phyloP scores from a whole-genome alignment of 2,329 filamentous ascomycete species.

The Paecilomyces sp. region DNA sequence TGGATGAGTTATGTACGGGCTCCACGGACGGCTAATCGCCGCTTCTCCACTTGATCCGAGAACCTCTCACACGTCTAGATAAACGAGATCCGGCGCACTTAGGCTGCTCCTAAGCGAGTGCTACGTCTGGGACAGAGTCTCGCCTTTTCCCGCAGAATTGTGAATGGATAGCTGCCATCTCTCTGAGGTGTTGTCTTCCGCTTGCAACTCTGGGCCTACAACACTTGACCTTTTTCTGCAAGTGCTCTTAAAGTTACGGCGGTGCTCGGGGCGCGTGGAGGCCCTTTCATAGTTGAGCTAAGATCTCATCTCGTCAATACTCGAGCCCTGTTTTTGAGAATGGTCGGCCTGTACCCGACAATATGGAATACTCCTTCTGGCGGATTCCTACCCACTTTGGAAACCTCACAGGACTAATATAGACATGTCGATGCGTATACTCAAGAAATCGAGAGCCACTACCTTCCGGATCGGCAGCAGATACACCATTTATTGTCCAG shows the following conservation, averaged over 20 bases:
- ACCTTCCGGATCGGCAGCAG: too few relatives aligned
- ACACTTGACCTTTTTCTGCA: not conserved
- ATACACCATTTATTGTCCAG: too few relatives aligned
- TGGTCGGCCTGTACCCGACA: not conserved
- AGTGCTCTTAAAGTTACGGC: not conserved
- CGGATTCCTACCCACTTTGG: too few relatives aligned
- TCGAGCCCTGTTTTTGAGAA: not conserved
- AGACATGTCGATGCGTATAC: too few relatives aligned
- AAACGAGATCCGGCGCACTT: not conserved
- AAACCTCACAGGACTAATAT: too few relatives aligned
- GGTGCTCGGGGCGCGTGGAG: not conserved
- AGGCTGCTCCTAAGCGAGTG: not conserved
- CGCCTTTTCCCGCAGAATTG: not conserved
- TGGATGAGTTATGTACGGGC: not conserved
- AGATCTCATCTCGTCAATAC: not conserved
- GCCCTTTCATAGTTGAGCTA: not conserved
- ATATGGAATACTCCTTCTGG: too few relatives aligned
- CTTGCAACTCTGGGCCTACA: not conserved
- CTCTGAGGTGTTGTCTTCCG: not conserved
- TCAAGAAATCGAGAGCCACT: too few relatives aligned
- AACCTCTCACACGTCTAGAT: not conserved
- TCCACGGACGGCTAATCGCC: not conserved
- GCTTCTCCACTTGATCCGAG: not conserved
- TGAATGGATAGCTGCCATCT: not conserved
- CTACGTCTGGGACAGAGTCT: not conserved